phyloP scores from a whole-genome alignment of 768 basidiomycete species.

The Exsudoporus frostii region DNA sequence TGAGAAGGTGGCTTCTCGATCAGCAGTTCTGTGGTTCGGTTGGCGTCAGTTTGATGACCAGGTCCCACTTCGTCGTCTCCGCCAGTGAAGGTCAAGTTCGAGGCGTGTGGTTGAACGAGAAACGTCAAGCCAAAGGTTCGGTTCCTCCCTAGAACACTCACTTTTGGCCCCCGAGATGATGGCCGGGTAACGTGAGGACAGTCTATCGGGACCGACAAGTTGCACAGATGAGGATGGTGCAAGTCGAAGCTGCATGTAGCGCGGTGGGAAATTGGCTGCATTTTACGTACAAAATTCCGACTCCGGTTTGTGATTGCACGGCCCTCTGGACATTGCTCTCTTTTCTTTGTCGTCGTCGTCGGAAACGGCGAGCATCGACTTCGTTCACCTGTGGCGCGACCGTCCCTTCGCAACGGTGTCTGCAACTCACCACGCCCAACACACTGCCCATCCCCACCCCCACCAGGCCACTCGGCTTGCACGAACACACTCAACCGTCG shows the following conservation, averaged over 20 bases:
- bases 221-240: no score
- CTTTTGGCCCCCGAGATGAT: slow-evolving; percentile 8
- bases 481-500: slow-evolving; percentile 42
- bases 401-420: slow-evolving; percentile 42
- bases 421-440: slow-evolving; percentile 28
- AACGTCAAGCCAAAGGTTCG: slow-evolving; percentile 43
- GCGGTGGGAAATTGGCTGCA: slow-evolving; percentile 16
- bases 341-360: slow-evolving; percentile 19
- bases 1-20: no score
- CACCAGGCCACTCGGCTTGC: slow-evolving; percentile 32
- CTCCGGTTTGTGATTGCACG: slow-evolving; percentile 23
- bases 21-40: no score
- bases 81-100: no score
- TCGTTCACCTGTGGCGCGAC: slow-evolving; percentile 5
- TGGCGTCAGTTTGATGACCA: no score
- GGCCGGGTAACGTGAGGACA: no score
- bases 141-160: slow-evolving; percentile 35
- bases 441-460: slow-evolving; percentile 29
- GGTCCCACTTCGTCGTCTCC: no score
- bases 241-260: no score
- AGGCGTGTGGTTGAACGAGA: no score
- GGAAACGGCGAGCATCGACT: slow-evolving; percentile 11
- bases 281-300: slow-evolving; percentile 25
- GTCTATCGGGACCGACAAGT: slow-evolving; percentile 1
- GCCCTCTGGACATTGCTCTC: neutral